phyloP scores from a whole-genome alignment of 768 basidiomycete genomes.

The Lactifluus piperatus region DNA sequence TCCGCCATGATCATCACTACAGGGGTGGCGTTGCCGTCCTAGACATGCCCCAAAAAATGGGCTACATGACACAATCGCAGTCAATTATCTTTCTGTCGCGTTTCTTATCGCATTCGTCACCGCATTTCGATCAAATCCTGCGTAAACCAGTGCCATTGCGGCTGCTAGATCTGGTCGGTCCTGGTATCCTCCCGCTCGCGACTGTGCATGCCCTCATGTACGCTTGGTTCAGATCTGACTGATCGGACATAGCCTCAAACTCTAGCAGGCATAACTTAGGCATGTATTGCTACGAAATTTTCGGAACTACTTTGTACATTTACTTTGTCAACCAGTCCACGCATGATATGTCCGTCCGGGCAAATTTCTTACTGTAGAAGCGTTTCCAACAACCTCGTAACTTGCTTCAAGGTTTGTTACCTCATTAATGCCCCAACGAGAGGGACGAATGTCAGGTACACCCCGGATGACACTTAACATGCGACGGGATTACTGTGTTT shows the following conservation, averaged over 20 bases:
- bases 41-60: not conserved
- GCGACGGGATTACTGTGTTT: not conserved
- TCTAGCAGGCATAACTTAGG: not conserved
- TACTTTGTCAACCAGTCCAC: not conserved
- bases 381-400: not conserved
- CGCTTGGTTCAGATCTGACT: not conserved
- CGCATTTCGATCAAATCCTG: not conserved
- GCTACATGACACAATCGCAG: not conserved
- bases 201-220: not conserved
- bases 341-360: not conserved
- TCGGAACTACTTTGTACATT: not conserved
- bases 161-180: not conserved
- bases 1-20: not conserved
- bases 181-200: not conserved
- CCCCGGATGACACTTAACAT: not conserved
- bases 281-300: not conserved
- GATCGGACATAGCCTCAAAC: not conserved
- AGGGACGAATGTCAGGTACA: not conserved
- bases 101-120: not conserved
- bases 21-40: not conserved
- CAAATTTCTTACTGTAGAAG: not conserved
- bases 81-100: not conserved
- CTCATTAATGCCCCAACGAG: not conserved
- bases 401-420: not conserved
- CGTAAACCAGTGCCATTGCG: not conserved